Base-by-base conservation (phyloP, 352 stramenopile species). In the Globisporangium takayamanum region DNA sequence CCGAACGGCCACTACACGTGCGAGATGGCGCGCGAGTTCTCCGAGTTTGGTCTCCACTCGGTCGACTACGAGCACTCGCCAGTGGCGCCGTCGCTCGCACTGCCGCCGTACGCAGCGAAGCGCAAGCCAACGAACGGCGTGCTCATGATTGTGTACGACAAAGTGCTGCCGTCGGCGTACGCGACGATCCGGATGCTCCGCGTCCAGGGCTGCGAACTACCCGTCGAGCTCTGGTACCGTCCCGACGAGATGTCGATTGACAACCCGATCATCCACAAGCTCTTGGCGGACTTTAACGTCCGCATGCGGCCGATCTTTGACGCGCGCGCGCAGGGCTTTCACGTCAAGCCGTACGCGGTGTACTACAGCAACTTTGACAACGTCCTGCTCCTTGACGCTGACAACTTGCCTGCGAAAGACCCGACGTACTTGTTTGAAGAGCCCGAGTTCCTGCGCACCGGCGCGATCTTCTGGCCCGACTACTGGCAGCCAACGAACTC, bases 291-390 rank as follows among this genome's bases (percentile, higher is more conserved):
- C 18, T 91, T 75, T 51, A 87, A 89, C 51, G 85, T 93, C 54
- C 75, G 73, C 39, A 78, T 95, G 76, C 78, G 84, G 2, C 75
- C 78, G 33, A 95, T 95, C 50, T 88, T 89, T 33, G 86, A 95
- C 55, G 67, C 70, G 30, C 77, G 79, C 16, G 81, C 82, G 8
- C 82, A 76, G 63, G 79, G 79, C 2, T 95, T 92, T 57, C 76
- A 92, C 56, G 80, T 89, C 28, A 95, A 95, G 66, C 79, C 78
- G 16, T 89, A 92, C 51, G 86, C 86, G 8, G 72, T 94, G 2
- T 95, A 90, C 68, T 93, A 95, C 70, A 90, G 77, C 53, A 81
- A 84, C 41, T 94, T 92, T 58, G 82, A 93, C 69, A 86, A 92
- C 16, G 70, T 94, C 8, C 60, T 95, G 59, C 69, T 95, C 25